phyloP scores from a whole-genome alignment of 179 eudicot genomes.

The Heliamphora pulchella region DNA sequence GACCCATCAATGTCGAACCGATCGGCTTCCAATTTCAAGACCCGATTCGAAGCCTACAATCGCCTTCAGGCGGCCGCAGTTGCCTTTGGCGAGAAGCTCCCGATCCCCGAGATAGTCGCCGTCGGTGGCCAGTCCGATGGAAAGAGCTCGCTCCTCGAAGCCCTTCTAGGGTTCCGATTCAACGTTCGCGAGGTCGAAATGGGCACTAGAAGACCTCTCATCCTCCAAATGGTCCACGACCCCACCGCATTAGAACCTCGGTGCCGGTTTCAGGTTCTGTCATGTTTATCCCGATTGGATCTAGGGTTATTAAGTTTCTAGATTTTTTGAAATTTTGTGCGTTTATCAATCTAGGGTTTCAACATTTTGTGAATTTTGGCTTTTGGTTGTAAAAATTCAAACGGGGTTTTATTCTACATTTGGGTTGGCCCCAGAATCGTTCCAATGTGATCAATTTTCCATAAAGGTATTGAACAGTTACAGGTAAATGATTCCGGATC shows the following conservation, averaged over 20 bases:
- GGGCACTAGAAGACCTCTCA: slow-evolving; percentile 92
- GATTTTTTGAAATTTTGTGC: background rate
- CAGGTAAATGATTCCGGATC: too few species aligned
- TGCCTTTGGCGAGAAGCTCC: slow-evolving; percentile 91
- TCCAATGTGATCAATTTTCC: too few species aligned
- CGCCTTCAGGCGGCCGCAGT: slow-evolving; percentile 95
- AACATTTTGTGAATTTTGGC: too few species aligned
- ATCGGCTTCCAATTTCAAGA: slow-evolving; percentile 39
- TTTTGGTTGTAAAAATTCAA: too few species aligned
- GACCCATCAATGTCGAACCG: slow-evolving; percentile 5
- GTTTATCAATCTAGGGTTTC: background rate
- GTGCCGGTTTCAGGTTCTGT: slow-evolving; percentile 78
- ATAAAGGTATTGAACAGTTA: too few species aligned
- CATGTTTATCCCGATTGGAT: background rate
- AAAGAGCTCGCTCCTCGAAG: slow-evolving; percentile 95
- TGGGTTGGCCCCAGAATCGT: too few species aligned
- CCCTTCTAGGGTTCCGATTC: slow-evolving; percentile 87
- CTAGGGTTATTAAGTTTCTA: background rate
- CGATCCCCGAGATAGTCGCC: slow-evolving; percentile 95
- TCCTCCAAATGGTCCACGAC: slow-evolving; percentile 94
- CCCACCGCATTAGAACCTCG: slow-evolving; percentile 73
- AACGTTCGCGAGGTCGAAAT: slow-evolving; percentile 93
- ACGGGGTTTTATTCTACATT: too few species aligned
- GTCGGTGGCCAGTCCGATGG: slow-evolving; percentile 98
- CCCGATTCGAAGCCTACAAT: slow-evolving; percentile 84